phyloP scores from a whole-genome alignment of 805 yeast species.

The Cyberlindnera mycetangii region DNA sequence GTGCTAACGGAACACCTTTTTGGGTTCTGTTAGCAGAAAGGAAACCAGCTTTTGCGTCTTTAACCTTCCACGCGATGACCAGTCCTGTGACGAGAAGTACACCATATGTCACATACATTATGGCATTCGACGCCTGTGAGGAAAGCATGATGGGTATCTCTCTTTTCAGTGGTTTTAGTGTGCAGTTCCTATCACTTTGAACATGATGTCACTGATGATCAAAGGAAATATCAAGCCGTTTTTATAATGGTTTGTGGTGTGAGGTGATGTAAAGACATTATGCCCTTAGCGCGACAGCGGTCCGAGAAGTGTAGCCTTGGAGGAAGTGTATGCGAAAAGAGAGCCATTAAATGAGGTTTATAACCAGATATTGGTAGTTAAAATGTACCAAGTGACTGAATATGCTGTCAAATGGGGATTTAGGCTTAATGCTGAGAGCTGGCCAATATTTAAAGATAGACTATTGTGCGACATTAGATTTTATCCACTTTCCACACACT shows the following conservation, averaged over 20 bases:
- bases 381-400: not conserved
- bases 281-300: conserved; percentile 13
- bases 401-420: no score
- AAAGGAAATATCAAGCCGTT: not conserved
- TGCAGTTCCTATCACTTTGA: not conserved
- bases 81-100: conserved; percentile 52
- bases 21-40: conserved; percentile 80
- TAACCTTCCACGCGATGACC: conserved; percentile 56
- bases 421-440: no score
- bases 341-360: not conserved
- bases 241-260: conserved; percentile 4
- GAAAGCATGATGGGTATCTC: conserved; percentile 34
- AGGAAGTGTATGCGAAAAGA: conserved; percentile 1
- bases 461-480: no score
- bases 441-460: no score
- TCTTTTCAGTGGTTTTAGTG: not conserved
- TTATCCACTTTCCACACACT: no score
- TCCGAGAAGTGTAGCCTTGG: not conserved
- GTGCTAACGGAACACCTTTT: conserved; percentile 72
- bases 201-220: not conserved
- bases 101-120: conserved; percentile 59
- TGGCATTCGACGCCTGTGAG: conserved; percentile 56
- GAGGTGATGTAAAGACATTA: conserved; percentile 4
- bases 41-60: conserved; percentile 49
- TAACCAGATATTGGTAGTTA: no score